Evolutionary conservation across 2,329 filamentous ascomycete species (phyloP).

Genomic region (Pseudocercospora musae): DNA sequence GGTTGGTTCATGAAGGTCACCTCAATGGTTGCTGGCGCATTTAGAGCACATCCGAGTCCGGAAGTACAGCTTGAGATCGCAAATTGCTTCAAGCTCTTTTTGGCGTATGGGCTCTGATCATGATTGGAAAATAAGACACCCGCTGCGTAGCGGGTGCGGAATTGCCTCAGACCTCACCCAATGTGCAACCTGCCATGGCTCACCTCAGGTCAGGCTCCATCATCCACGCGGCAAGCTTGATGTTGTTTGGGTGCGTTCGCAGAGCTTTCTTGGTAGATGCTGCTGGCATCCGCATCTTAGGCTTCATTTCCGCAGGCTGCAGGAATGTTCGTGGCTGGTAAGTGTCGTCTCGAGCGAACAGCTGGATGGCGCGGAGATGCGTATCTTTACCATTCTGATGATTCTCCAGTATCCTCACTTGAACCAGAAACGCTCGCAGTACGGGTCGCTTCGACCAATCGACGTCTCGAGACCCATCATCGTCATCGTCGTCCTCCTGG

Average conservation of each 20-base stretch:
- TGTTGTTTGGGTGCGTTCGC: conserved; percentile 27
- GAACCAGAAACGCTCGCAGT: conserved; percentile 82
- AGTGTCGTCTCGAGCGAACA: conserved; percentile 58
- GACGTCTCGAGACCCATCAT: conserved; percentile 32
- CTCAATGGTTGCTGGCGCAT: neutral
- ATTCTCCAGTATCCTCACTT: conserved; percentile 89
- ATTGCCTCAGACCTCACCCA: neutral
- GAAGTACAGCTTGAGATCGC: neutral
- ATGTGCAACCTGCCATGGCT: conserved; percentile 6
- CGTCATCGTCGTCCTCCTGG: conserved; percentile 32
- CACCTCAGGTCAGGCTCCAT: conserved; percentile 37
- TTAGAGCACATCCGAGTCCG: neutral
- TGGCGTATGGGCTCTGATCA: neutral
- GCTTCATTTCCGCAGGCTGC: conserved; percentile 15
- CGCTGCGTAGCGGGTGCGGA: neutral
- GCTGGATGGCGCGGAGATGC: conserved; percentile 89
- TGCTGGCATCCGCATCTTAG: neutral
- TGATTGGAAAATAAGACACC: neutral
- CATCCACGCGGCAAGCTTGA: conserved; percentile 36
- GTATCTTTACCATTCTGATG: conserved; percentile 99
- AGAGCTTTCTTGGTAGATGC: neutral
- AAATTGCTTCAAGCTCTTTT: neutral
- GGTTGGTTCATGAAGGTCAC: neutral
- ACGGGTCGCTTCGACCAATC: conserved; percentile 62
- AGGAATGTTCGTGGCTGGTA: conserved; percentile 16